Percentiles rank a stretch among this genome's conserved stretches.
Evolutionary conservation across 441 rosid genomes (phyloP).

Genomic region (Cnidoscolus chayamansa): DNA sequence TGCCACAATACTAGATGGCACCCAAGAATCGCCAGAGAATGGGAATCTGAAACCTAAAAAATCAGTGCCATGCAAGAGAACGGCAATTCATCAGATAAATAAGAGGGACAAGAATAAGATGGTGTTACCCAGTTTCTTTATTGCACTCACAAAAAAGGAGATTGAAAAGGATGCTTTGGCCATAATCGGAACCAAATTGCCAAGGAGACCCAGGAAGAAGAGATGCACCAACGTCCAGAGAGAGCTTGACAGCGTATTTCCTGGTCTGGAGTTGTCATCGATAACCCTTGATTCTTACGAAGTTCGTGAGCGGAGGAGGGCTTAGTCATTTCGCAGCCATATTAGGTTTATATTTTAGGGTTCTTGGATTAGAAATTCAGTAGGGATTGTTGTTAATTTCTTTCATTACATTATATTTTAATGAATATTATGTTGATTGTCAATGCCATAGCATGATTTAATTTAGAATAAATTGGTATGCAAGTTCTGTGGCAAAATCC

Average conservation of each 20-base stretch:
- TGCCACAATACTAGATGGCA: not conserved
- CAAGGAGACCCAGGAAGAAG: constrained; percentile 14
- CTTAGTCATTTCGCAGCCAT: too few relatives aligned
- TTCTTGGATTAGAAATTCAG: too few relatives aligned
- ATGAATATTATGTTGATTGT: too few relatives aligned
- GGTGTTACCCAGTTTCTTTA: not conserved
- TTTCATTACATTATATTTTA: too few relatives aligned
- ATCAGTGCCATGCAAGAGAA: not conserved
- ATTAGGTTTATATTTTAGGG: too few relatives aligned
- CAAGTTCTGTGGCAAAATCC: too few relatives aligned
- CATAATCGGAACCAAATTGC: constrained; percentile 7
- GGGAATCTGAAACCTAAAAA: not conserved
- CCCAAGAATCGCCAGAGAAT: not conserved
- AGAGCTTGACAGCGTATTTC: constrained; percentile 18
- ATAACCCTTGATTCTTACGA: constrained; percentile 14
- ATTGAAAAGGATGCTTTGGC: constrained; percentile 16
- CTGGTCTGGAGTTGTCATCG: constrained; percentile 23
- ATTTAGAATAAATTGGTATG: too few relatives aligned
- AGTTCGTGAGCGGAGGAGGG: not conserved
- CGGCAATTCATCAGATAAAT: not conserved
- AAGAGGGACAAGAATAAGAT: not conserved
- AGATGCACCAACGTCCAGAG: constrained; percentile 8
- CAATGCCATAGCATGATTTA: too few relatives aligned
- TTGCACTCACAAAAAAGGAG: constrained; percentile 9
- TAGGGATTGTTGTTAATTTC: too few relatives aligned